phyloP scores from a whole-genome alignment of 2,329 filamentous ascomycete genomes.

The Ustulina deusta region DNA sequence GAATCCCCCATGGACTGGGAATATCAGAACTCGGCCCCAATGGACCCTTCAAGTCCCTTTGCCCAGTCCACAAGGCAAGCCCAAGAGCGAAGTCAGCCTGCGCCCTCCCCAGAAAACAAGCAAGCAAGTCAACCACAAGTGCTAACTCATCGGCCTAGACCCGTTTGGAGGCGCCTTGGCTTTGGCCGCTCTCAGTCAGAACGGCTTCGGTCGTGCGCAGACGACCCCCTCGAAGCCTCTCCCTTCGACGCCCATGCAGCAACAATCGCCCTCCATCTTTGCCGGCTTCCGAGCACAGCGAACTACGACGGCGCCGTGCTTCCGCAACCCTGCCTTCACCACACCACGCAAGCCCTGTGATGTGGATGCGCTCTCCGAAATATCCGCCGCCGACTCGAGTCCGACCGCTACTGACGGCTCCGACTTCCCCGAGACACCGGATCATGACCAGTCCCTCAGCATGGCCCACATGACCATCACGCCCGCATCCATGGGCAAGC shows the following conservation, averaged over 20 bases:
- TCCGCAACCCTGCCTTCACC: slow-evolving; percentile 73
- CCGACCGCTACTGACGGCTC: slow-evolving; percentile 70
- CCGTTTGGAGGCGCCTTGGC: slow-evolving; percentile 54
- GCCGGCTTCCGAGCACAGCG: slow-evolving; percentile 56
- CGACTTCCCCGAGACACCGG: slow-evolving; percentile 65
- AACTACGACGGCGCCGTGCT: slow-evolving; percentile 62
- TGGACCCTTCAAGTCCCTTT: slow-evolving; percentile 73
- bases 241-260: slow-evolving; percentile 47
- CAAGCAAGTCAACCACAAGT: background rate
- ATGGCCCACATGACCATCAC: slow-evolving; percentile 60
- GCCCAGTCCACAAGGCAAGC: slow-evolving; percentile 61
- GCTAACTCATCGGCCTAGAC: slow-evolving; percentile 47
- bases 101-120: slow-evolving; percentile 10
- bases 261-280: slow-evolving; percentile 59
- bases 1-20: slow-evolving; percentile 77
- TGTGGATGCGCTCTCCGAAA: slow-evolving; percentile 65
- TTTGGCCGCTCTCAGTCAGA: slow-evolving; percentile 53
- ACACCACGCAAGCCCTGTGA: slow-evolving; percentile 71
- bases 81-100: slow-evolving; percentile 57
- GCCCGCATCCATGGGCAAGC: slow-evolving; percentile 62
- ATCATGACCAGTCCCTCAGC: slow-evolving; percentile 61
- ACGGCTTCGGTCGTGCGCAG: slow-evolving; percentile 45
- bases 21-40: slow-evolving; percentile 67
- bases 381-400: slow-evolving; percentile 70
- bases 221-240: slow-evolving; percentile 57